Percentiles rank a stretch among this genome's conserved stretches.
These are phyloP conservation scores for Mycena galericulata DNA, from an alignment of 768 basidiomycete species.

Conservation along the genomic window DNA sequence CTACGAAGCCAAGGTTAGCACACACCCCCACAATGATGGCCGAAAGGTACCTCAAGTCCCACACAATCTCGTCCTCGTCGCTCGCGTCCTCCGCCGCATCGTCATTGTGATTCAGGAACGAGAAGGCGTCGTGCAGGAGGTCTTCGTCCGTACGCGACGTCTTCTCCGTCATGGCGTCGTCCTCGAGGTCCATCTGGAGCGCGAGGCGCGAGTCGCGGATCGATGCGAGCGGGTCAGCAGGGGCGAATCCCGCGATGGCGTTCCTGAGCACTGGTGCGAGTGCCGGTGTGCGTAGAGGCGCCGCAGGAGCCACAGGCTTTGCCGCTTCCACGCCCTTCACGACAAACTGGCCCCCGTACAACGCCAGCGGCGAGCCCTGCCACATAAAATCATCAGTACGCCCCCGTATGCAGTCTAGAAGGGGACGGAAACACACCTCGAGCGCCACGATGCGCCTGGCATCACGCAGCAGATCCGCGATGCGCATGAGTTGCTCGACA, in stretches of 20 bases:
- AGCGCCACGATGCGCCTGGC: conserved; percentile 68
- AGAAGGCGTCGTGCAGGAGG: conserved; percentile 77
- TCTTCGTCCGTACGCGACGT: conserved; percentile 87
- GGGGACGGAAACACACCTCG: conserved; percentile 73
- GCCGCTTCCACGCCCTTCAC: conserved; percentile 47
- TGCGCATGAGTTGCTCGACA: conserved; percentile 94
- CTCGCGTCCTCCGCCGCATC: conserved; percentile 54
- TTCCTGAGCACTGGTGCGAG: neutral
- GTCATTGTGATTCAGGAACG: conserved; percentile 55
- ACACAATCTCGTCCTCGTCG: conserved; percentile 78
- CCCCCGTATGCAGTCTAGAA: too few species aligned
- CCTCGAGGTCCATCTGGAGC: conserved; percentile 47
- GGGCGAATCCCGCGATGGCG: conserved; percentile 27
- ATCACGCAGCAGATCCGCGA: conserved; percentile 85
- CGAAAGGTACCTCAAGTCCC: conserved; percentile 67
- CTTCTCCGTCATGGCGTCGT: conserved; percentile 75
- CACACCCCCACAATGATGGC: neutral
- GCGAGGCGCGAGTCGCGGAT: conserved; percentile 41
- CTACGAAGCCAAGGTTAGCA: neutral
- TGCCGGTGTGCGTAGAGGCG: neutral
- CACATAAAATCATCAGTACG: neutral
- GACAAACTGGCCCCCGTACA: conserved; percentile 50
- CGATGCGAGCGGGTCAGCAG: conserved; percentile 38
- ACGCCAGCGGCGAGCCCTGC: conserved; percentile 58
- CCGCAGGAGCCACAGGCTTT: too few species aligned